A percentile compares a stretch with the other conserved stretches of the same genome.
phyloP scores from a whole-genome alignment of 2,329 filamentous ascomycete genomes.

The Epichloe typhina region DNA sequence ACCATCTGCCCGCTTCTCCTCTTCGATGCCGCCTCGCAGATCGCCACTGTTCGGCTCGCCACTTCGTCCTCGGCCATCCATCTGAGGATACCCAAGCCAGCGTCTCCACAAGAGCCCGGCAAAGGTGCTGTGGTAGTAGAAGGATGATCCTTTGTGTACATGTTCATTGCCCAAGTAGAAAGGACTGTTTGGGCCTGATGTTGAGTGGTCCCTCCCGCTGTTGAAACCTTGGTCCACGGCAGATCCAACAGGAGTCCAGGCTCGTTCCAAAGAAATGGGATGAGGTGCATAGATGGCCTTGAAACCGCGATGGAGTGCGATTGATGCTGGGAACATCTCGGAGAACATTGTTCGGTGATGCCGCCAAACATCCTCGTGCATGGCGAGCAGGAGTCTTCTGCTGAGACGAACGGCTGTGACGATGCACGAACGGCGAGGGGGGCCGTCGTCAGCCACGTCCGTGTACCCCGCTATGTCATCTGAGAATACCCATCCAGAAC shows the following conservation, averaged over 20 bases:
- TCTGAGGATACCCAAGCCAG: constrained; percentile 54
- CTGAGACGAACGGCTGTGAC: constrained; percentile 59
- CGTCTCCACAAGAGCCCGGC: constrained; percentile 64
- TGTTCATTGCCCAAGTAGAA: constrained; percentile 62
- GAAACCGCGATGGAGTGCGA: constrained; percentile 61
- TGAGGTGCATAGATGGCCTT: constrained; percentile 75
- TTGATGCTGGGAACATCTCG: constrained; percentile 64
- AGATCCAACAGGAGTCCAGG: constrained; percentile 49
- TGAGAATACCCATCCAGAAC: constrained; percentile 60
- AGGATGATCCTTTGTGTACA: constrained; percentile 69
- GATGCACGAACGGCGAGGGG: constrained; percentile 56
- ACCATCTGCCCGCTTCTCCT: constrained; percentile 30
- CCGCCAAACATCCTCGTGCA: constrained; percentile 61
- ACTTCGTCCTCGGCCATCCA: constrained; percentile 36
- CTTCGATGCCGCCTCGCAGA: constrained; percentile 36
- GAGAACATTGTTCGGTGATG: constrained; percentile 61
- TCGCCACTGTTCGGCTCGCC: constrained; percentile 34
- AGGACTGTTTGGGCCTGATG: constrained; percentile 51
- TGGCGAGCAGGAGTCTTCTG: constrained; percentile 50
- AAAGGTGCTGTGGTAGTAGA: constrained; percentile 76
- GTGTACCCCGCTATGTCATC: constrained; percentile 59
- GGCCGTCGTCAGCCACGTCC: constrained; percentile 26
- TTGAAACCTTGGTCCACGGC: constrained; percentile 71
- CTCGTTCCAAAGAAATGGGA: constrained; percentile 64
- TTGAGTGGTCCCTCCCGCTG: constrained; percentile 52